Percentiles rank a stretch among this genome's conserved stretches.
Conservation (phyloP, 2,329 filamentous ascomycete genomes). For the Cladophialophora psammophila region DNA sequence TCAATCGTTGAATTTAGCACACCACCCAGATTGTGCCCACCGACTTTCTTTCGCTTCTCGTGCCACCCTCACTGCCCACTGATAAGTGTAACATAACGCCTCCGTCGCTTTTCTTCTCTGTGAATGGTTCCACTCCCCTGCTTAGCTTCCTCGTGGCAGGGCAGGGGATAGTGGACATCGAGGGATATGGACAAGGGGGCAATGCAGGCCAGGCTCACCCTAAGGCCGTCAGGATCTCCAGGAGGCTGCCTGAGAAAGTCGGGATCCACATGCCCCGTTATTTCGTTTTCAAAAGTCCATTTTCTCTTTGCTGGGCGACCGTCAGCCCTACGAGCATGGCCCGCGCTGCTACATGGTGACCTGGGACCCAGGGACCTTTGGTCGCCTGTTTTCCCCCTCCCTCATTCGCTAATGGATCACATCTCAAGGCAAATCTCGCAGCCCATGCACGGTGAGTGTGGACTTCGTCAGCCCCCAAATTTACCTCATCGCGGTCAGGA, state of each 20-base stretch:
- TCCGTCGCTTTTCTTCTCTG: conserved; percentile 5
- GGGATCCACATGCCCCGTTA: neutral
- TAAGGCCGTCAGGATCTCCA: conserved; percentile 14
- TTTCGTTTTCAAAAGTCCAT: conserved; percentile 23
- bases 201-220: conserved; percentile 21
- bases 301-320: conserved; percentile 13
- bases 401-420: neutral
- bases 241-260: conserved; percentile 16
- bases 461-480: conserved; percentile 36
- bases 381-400: conserved; percentile 5
- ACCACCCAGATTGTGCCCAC: conserved; percentile 8
- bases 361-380: conserved; percentile 14
- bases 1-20: conserved; percentile 34
- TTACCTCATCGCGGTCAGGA: conserved; percentile 29
- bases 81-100: conserved; percentile 28
- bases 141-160: conserved; percentile 8
- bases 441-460: conserved; percentile 21
- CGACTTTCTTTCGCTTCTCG: conserved; percentile 12
- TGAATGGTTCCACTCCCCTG: conserved; percentile 12
- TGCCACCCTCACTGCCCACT: conserved; percentile 30
- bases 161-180: neutral
- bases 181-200: neutral
- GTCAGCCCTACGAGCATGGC: conserved; percentile 33
- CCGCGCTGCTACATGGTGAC: neutral
- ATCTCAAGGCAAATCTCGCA: neutral